These are phyloP conservation scores for Parietaria judaica DNA, from an alignment of 306 rosid species.

Conservation along the genomic window DNA sequence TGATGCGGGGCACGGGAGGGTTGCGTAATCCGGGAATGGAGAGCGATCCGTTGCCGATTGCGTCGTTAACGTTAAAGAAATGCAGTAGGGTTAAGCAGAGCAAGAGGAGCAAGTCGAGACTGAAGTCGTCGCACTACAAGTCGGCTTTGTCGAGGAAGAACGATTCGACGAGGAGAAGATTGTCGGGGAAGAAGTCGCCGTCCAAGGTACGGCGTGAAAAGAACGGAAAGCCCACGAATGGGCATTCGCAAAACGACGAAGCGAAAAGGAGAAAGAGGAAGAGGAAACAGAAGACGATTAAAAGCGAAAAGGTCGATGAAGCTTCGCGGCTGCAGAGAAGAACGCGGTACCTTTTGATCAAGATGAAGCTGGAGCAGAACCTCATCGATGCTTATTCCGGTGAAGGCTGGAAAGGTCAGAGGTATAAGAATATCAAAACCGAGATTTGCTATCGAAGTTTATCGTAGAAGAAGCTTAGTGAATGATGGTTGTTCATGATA, in stretches of 20 bases:
- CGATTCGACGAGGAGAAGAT: constrained; percentile 26
- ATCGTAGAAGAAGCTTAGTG: neutral
- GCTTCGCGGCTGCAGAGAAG: constrained; percentile 75
- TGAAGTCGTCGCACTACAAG: constrained; percentile 31
- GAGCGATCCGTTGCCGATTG: constrained; percentile 29
- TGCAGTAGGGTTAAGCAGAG: constrained; percentile 34
- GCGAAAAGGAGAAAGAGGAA: constrained; percentile 32
- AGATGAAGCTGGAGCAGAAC: constrained; percentile 86
- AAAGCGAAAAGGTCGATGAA: constrained; percentile 54
- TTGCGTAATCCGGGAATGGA: constrained; percentile 27
- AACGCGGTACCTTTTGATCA: constrained; percentile 64
- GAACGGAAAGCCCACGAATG: constrained; percentile 28
- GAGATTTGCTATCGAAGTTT: neutral
- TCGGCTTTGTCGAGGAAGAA: constrained; percentile 28
- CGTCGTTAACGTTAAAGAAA: constrained; percentile 25
- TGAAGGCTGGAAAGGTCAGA: constrained; percentile 97
- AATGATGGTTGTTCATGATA: neutral
- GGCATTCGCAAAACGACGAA: constrained; percentile 22
- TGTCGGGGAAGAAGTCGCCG: constrained; percentile 17
- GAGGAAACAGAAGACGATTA: constrained; percentile 40
- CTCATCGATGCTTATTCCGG: constrained; percentile 90
- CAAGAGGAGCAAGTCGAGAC: constrained; percentile 33
- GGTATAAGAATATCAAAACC: constrained; percentile 32
- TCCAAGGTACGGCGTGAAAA: constrained; percentile 19
- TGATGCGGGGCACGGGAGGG: constrained; percentile 48